Base-by-base conservation (phyloP, 2,329 filamentous ascomycete genomes). In the Fusarium sp. region DNA sequence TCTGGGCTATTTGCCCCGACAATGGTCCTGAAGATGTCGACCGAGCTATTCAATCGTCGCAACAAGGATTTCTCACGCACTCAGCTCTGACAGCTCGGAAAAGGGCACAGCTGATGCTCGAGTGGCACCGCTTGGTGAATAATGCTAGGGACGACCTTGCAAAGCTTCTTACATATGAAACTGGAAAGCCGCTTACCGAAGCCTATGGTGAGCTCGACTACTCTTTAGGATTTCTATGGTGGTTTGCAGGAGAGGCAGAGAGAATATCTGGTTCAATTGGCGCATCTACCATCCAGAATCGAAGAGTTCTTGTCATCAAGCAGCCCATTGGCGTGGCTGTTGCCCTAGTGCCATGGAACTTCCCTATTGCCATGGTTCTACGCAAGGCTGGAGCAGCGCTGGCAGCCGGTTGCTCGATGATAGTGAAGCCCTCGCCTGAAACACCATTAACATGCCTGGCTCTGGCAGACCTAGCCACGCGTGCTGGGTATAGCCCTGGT, bases 381-480 rank as follows among this genome's bases (percentile, higher is more conserved):
- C 76, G 84, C n/a, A 86, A 86, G 64, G 79, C 81, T 5, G 81
- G 78, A 0, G 81, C 89, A 1, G 89, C 88, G 2, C 82, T 94
- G 27, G 91, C 92, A 18, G 91, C 91, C 13, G 92, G 92, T 20
- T 93, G 91, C 79, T 92, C 91, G 2, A 92, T 94, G 88, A 84
- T 95, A 13, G 83, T 88, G 18, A 93, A 93, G 80, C 90, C 91
- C 1, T 91, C 88, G 5, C 91, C 91, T 0, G 91, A 93, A 78
- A 94, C 92, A 3, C 92, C 92, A 0, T 87, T 93, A 73, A 93
- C 91, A 38, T 88, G 89, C 3, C 87, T 93, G 30, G 90, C 91
- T 0, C 81, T 94, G 13, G 91, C 90, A 1, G 86, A 91, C 73
- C 86, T 95, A 27, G 90, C 89, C 0, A 83, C 87, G 50, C 86